phyloP scores from a whole-genome alignment of 2,329 filamentous ascomycete genomes.

The Aspergillus sp. region DNA sequence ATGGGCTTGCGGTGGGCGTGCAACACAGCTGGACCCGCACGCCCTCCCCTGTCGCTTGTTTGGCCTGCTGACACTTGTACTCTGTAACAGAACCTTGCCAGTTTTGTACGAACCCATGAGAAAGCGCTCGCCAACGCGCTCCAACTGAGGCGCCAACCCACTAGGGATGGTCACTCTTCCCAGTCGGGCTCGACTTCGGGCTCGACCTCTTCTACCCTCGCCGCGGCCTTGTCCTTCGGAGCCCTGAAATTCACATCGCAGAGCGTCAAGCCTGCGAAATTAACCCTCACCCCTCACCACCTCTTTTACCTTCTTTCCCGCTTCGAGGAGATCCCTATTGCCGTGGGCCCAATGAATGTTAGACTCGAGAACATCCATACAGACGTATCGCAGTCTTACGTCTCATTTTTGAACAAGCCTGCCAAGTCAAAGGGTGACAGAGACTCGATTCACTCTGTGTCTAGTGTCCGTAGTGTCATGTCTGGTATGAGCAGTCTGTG shows the following conservation, averaged over 20 bases:
- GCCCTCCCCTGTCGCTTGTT: neutral
- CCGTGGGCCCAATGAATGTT: slow-evolving; percentile 94
- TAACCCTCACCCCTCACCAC: slow-evolving; percentile 93
- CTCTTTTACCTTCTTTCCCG: slow-evolving; percentile 94
- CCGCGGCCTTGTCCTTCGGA: slow-evolving; percentile 84
- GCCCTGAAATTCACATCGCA: slow-evolving; percentile 83
- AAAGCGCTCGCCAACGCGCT: slow-evolving; percentile 95
- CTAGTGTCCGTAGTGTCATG: slow-evolving; percentile 96
- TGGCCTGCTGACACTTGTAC: slow-evolving; percentile 14
- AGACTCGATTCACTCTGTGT: slow-evolving; percentile 92
- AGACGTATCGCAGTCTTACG: slow-evolving; percentile 83
- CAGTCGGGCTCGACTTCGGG: slow-evolving; percentile 63
- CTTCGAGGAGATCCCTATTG: slow-evolving; percentile 89
- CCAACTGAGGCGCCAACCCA: slow-evolving; percentile 74
- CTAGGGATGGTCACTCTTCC: slow-evolving; percentile 69
- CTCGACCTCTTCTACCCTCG: slow-evolving; percentile 72
- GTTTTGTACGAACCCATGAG: slow-evolving; percentile 96
- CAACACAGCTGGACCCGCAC: neutral
- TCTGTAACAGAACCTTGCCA: slow-evolving; percentile 77
- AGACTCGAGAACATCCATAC: slow-evolving; percentile 93
- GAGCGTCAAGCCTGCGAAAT: slow-evolving; percentile 83
- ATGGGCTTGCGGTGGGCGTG: neutral
- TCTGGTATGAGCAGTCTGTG: slow-evolving; percentile 93
- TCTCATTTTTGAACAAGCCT: slow-evolving; percentile 87
- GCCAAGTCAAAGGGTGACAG: slow-evolving; percentile 83